A percentile compares a stretch with the other conserved stretches of the same genome.
These are phyloP conservation scores for Starmerella apicola DNA, from an alignment of 805 yeast species.

Conservation along the genomic window DNA sequence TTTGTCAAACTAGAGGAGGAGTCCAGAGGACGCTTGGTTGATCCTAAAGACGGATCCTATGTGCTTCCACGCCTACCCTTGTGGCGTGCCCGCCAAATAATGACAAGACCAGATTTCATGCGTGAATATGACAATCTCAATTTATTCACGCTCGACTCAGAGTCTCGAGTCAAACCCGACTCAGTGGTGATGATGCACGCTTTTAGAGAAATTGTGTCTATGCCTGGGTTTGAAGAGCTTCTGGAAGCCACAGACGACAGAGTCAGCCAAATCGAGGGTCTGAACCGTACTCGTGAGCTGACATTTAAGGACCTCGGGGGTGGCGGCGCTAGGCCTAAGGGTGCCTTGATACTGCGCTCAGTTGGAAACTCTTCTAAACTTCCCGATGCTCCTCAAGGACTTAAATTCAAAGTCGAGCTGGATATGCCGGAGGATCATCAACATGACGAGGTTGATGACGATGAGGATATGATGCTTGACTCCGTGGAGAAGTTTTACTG, in stretches of 20 bases:
- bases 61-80: constrained; percentile 60
- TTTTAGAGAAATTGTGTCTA: constrained; percentile 60
- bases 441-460: constrained; percentile 23
- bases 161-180: constrained; percentile 61
- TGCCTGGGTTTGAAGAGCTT: constrained; percentile 57
- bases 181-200: constrained; percentile 86
- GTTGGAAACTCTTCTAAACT: not conserved
- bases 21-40: not conserved
- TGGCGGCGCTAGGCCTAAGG: constrained; percentile 14
- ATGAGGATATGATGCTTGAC: constrained; percentile 10
- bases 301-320: constrained; percentile 55
- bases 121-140: constrained; percentile 63
- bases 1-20: constrained; percentile 55
- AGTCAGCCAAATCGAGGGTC: constrained; percentile 61
- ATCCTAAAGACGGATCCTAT: constrained; percentile 7
- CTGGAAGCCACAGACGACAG: constrained; percentile 54
- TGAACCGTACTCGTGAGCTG: constrained; percentile 66
- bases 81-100: constrained; percentile 73
- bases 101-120: constrained; percentile 75
- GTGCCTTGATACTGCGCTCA: constrained; percentile 17
- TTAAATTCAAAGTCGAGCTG: constrained; percentile 12
- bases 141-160: constrained; percentile 66
- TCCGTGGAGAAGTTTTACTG: constrained; percentile 16
- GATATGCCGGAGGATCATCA: constrained; percentile 17
- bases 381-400: not conserved